These are phyloP conservation scores for Calonectria pauciramosa DNA, from an alignment of 2,329 filamentous ascomycete species.

Conservation along the genomic window DNA sequence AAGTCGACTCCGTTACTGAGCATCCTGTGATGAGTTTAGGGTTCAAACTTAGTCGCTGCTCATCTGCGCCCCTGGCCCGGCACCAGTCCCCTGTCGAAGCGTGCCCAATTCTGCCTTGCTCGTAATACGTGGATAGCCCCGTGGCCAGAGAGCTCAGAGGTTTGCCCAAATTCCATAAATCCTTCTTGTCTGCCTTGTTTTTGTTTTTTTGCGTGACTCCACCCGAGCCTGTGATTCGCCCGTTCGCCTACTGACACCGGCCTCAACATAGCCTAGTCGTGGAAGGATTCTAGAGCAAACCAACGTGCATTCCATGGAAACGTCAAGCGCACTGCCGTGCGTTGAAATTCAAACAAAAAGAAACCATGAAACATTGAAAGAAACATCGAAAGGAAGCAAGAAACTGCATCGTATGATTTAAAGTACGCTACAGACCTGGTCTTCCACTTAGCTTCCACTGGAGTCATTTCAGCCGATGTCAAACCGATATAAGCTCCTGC, in stretches of 20 bases:
- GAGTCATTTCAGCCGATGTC: background rate
- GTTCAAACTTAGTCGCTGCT: background rate
- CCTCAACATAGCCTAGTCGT: background rate
- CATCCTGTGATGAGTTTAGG: background rate
- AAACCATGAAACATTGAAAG: background rate
- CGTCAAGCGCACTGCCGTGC: background rate
- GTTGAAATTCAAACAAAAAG: background rate
- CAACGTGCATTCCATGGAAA: background rate
- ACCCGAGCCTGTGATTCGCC: background rate
- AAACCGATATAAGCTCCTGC: background rate
- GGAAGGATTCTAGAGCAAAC: background rate
- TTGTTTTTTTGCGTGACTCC: background rate
- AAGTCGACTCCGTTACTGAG: background rate
- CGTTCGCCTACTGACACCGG: background rate
- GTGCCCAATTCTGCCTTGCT: background rate
- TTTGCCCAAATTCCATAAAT: background rate
- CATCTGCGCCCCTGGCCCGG: slow-evolving; percentile 1
- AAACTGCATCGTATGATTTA: background rate
- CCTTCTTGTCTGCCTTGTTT: background rate
- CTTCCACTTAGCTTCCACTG: background rate
- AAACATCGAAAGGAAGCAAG: background rate
- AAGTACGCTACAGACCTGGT: background rate
- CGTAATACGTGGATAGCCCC: background rate
- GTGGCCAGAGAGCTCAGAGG: background rate
- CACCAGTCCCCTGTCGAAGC: background rate